These are phyloP conservation scores for Rhizodiscina lignyota DNA, from an alignment of 495 filamentous ascomycete species.

Conservation along the genomic window DNA sequence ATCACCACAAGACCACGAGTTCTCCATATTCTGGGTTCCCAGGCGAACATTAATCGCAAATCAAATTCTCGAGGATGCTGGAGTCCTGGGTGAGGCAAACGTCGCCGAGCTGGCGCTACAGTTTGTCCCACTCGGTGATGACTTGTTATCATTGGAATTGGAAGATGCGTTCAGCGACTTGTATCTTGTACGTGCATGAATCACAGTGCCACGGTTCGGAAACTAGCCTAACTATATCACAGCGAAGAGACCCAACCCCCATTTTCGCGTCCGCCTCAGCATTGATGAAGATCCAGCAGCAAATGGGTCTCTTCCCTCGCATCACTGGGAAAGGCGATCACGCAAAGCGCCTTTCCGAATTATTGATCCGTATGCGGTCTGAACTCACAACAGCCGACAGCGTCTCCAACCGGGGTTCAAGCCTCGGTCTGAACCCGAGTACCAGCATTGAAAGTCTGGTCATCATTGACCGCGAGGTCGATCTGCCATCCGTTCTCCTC, in stretches of 20 bases:
- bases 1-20: conserved; percentile 79
- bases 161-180: conserved; percentile 75
- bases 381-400: conserved; percentile 74
- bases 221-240: conserved; percentile 10
- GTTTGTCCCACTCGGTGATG: conserved; percentile 82
- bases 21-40: conserved; percentile 85
- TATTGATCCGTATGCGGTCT: conserved; percentile 83
- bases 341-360: conserved; percentile 71
- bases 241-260: conserved; percentile 80
- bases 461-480: conserved; percentile 88
- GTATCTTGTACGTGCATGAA: conserved; percentile 44
- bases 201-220: neutral
- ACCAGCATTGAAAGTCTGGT: conserved; percentile 75
- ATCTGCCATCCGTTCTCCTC: conserved; percentile 77
- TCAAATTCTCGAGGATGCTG: conserved; percentile 80
- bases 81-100: conserved; percentile 82
- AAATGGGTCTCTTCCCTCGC: conserved; percentile 83
- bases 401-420: conserved; percentile 32
- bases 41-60: conserved; percentile 83
- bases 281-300: conserved; percentile 87
- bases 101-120: conserved; percentile 71
- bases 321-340: conserved; percentile 95
- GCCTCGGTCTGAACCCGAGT: conserved; percentile 67
- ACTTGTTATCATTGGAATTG: conserved; percentile 80
- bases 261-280: conserved; percentile 78